A percentile compares a stretch with the other conserved stretches of the same genome.
Conservation (phyloP, 2,329 filamentous ascomycete species). For the Colletotrichum abscissum region DNA sequence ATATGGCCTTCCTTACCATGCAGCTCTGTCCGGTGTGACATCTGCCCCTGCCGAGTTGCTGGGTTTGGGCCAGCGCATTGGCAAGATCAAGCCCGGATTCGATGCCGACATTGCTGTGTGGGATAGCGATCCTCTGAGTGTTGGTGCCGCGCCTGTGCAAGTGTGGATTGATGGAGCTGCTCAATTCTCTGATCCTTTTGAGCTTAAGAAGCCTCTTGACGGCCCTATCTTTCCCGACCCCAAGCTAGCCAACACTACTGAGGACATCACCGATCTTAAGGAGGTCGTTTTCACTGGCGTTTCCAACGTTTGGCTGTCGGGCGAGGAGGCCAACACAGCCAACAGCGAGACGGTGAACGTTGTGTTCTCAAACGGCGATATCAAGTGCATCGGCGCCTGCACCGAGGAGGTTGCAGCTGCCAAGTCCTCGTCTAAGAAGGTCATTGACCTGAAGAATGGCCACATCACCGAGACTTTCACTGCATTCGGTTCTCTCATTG, state of each 20-base stretch:
- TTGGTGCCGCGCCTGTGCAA: constrained; percentile 69
- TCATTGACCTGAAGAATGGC: constrained; percentile 66
- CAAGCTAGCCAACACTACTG: constrained; percentile 52
- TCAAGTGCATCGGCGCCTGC: constrained; percentile 69
- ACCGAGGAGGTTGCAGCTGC: constrained; percentile 53
- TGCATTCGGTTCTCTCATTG: constrained; percentile 69
- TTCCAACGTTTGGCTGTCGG: constrained; percentile 60
- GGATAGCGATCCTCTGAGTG: constrained; percentile 71
- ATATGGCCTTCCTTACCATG: constrained; percentile 71
- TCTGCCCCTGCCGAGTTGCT: constrained; percentile 68
- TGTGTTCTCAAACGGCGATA: constrained; percentile 62
- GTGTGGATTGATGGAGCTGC: constrained; percentile 72
- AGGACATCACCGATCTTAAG: constrained; percentile 50
- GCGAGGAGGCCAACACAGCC: constrained; percentile 43
- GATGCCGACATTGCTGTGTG: constrained; percentile 72
- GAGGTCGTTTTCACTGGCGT: constrained; percentile 69
- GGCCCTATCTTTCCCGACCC: constrained; percentile 52
- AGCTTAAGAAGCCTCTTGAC: constrained; percentile 61
- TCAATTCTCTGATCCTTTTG: constrained; percentile 66
- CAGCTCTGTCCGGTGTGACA: constrained; percentile 68
- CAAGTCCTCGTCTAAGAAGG: constrained; percentile 44
- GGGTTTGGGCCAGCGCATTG: constrained; percentile 66
- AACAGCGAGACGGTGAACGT: constrained; percentile 54
- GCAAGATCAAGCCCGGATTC: constrained; percentile 70
- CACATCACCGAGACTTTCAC: constrained; percentile 71